Evolutionary conservation across 352 stramenopile genomes (phyloP), one percentile per base, ranked within the genome.

Genomic region (Phytophthora sojae): DNA sequence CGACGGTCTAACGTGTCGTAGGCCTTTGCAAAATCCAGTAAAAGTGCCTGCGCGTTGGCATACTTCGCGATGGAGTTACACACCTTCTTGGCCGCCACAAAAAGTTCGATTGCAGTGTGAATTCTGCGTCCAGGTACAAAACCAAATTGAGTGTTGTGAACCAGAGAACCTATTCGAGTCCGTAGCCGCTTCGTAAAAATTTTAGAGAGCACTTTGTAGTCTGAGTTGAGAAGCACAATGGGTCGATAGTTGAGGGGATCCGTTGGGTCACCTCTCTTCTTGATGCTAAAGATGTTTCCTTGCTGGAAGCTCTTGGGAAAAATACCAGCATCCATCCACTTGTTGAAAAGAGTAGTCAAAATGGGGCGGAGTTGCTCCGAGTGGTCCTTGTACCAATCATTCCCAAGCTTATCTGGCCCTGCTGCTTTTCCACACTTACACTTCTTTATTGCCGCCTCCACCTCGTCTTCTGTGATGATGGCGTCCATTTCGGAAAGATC

Each of bases 311-410:
- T 49, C 4, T 3, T 3, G n/a, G 32, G n/a, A 14, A 37, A 21
- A 0, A 4, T 29, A 4, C 53, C 53, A 5, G n/a, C n/a, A 1
- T 50, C 12, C 1, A 50, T n/a, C 9, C 57, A 64, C 4, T 35
- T 23, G 12, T 64, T 64, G 44, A 19, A 55, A 2, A 45, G 5
- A 9, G 6, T 39, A 3, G 17, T 55, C 44, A 64, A 37, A 19
- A 64, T 61, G 11, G 37, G 55, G 39, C 39, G 39, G 39, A 12
- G 30, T 54, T 30, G 4, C 9, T 26, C 26, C 26, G 26, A 30
- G 26, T 64, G 21, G 30, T 64, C 44, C 30, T 55, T 26, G n/a
- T 64, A 64, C 57, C 57, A 64, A 2, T 64, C 44, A 19, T 63
- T 55, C 15, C 21, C 3, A 6, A 64, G 39, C 2, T 55, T 29